Conservation (phyloP, 208 protist genomes). For the Leptomonas seymouri region DNA sequence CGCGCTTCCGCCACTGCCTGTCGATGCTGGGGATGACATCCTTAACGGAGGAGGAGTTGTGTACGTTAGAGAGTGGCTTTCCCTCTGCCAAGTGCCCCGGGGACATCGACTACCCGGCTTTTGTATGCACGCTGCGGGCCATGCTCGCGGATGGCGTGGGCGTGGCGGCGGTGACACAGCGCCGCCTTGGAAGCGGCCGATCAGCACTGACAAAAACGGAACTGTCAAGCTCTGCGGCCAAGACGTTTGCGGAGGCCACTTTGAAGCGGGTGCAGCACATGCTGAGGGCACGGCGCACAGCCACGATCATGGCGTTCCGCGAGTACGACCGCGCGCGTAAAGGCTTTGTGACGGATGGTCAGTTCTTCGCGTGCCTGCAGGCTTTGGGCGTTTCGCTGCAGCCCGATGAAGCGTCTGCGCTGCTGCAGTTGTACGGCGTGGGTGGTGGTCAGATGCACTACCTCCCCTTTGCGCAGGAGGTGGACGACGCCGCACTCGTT, state of each 20-base stretch:
- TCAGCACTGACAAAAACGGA: neutral
- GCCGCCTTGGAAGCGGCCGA: constrained; percentile 30
- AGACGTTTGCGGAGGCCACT: constrained; percentile 33
- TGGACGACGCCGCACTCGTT: constrained; percentile 52
- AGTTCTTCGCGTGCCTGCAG: constrained; percentile 86
- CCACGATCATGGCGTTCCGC: constrained; percentile 63
- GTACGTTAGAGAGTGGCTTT: constrained; percentile 62
- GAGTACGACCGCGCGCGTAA: constrained; percentile 83
- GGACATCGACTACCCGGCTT: constrained; percentile 75
- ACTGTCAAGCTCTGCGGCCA: neutral
- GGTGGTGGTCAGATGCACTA: constrained; percentile 79
- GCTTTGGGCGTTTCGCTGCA: constrained; percentile 73
- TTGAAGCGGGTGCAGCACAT: constrained; percentile 55
- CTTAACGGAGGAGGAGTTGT: constrained; percentile 57
- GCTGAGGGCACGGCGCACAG: constrained; percentile 54
- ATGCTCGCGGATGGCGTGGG: constrained; percentile 62
- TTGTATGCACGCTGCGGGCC: constrained; percentile 54
- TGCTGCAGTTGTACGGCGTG: constrained; percentile 51
- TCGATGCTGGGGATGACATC: constrained; percentile 67
- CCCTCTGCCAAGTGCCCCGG: constrained; percentile 31
- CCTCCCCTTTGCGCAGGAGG: constrained; percentile 55
- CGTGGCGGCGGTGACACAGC: constrained; percentile 46
- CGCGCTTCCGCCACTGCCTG: constrained; percentile 81
- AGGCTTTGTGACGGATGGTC: constrained; percentile 78
- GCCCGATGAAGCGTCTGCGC: constrained; percentile 56